These are phyloP conservation scores for Colletotrichum sojae DNA, from an alignment of 2,329 filamentous ascomycete species.

Conservation along the genomic window DNA sequence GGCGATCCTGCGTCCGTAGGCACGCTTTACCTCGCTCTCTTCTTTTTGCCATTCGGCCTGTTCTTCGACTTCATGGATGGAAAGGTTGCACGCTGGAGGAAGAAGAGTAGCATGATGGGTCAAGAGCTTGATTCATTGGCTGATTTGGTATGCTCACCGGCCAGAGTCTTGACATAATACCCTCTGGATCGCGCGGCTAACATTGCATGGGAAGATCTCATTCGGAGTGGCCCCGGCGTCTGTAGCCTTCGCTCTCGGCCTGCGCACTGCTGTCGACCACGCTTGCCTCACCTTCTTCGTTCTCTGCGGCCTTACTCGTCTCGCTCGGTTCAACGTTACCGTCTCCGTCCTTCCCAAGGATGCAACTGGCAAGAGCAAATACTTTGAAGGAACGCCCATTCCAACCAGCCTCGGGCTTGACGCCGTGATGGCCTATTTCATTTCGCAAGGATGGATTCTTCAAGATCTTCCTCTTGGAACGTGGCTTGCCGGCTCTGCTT, in stretches of 20 bases:
- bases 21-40: constrained; percentile 86
- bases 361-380: constrained; percentile 88
- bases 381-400: constrained; percentile 97
- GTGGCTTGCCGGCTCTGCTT: constrained; percentile 73
- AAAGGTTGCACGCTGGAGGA: constrained; percentile 94
- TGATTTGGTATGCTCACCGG: constrained; percentile 78
- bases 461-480: constrained; percentile 84
- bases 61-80: constrained; percentile 99
- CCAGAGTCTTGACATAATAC: not conserved
- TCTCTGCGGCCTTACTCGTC: constrained; percentile 90
- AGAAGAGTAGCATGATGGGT: constrained; percentile 98
- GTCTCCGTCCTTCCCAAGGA: constrained; percentile 93
- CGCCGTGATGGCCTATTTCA: constrained; percentile 90
- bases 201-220: constrained; percentile 77
- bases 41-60: constrained; percentile 90
- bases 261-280: constrained; percentile 88
- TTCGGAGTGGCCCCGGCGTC: constrained; percentile 93
- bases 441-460: constrained; percentile 83
- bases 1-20: constrained; percentile 74
- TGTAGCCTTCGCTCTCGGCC: constrained; percentile 88
- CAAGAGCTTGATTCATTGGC: constrained; percentile 97
- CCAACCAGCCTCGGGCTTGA: constrained; percentile 89
- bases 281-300: constrained; percentile 88
- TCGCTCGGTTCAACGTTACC: constrained; percentile 98
- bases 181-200: not conserved